Conservation (phyloP, 1,284 basidiomycete species). For the Boletellus deceptivus region DNA sequence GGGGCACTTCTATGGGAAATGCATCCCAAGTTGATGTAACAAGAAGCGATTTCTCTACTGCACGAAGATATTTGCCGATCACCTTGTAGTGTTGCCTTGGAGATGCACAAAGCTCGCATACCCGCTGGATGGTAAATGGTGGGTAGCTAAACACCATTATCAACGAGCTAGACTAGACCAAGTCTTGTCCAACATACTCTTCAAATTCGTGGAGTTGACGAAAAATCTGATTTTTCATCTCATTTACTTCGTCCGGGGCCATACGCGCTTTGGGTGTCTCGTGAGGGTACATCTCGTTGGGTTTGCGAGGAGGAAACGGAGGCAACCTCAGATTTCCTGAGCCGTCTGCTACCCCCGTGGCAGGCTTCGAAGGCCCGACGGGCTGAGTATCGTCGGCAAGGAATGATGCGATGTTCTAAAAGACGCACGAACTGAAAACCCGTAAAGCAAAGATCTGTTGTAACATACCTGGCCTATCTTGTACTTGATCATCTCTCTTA, state of each 20-base stretch:
- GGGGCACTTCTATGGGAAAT: constrained; percentile 56
- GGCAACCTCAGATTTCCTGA: constrained; percentile 73
- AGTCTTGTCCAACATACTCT: constrained; percentile 46
- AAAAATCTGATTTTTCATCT: constrained; percentile 59
- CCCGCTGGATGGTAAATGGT: constrained; percentile 90
- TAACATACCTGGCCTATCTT: constrained; percentile 59
- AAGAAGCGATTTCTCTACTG: constrained; percentile 80
- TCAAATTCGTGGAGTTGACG: constrained; percentile 76
- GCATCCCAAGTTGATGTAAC: constrained; percentile 80
- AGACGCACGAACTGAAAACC: neutral
- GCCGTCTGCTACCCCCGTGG: constrained; percentile 27
- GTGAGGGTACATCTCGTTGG: constrained; percentile 47
- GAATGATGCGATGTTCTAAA: constrained; percentile 60
- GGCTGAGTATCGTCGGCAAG: constrained; percentile 42
- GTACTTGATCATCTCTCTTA: constrained; percentile 71
- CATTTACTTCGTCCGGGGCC: constrained; percentile 60
- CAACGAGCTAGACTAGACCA: constrained; percentile 8
- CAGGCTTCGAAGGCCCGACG: constrained; percentile 16
- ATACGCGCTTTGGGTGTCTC: constrained; percentile 61
- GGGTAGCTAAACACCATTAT: constrained; percentile 47
- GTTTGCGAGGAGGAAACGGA: constrained; percentile 70
- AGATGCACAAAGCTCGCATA: constrained; percentile 80
- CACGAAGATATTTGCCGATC: constrained; percentile 88
- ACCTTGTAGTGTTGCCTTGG: constrained; percentile 75
- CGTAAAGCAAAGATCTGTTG: constrained; percentile 1